Conservation (phyloP, 106 monocot genomes). For the Acorus gramineus region DNA sequence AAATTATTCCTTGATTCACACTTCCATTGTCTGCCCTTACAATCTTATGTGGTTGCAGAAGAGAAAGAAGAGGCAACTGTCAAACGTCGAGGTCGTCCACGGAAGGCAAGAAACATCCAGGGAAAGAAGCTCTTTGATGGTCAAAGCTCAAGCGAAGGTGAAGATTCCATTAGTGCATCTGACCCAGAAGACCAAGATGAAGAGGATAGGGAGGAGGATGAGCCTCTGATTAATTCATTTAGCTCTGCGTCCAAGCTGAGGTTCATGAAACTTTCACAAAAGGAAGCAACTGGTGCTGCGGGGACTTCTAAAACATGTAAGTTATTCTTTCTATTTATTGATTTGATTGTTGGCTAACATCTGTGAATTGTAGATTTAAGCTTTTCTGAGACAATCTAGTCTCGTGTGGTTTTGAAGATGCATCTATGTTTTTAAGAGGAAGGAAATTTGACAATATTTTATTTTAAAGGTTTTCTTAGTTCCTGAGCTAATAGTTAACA, state of each 20-base stretch:
- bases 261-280: slow-evolving; percentile 38
- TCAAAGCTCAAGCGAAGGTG: slow-evolving; percentile 50
- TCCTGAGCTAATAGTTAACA: too few species aligned
- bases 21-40: neutral
- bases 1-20: neutral
- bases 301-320: slow-evolving; percentile 20
- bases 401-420: too few species aligned
- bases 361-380: too few species aligned
- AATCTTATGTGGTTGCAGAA: slow-evolving; percentile 20
- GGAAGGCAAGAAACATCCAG: slow-evolving; percentile 45
- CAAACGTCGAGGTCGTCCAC: slow-evolving; percentile 76
- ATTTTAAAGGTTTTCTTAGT: too few species aligned
- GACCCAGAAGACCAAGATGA: slow-evolving; percentile 45
- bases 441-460: too few species aligned
- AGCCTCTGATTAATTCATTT: slow-evolving; percentile 57
- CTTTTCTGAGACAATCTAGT: too few species aligned
- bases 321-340: too few species aligned
- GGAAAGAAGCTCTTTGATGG: slow-evolving; percentile 85
- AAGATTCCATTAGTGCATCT: slow-evolving; percentile 69
- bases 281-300: slow-evolving; percentile 22
- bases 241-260: slow-evolving; percentile 70
- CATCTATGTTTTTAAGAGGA: too few species aligned
- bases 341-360: too few species aligned
- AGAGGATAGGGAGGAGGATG: slow-evolving; percentile 56
- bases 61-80: slow-evolving; percentile 49